Evolutionary conservation across 208 protist genomes (phyloP).

Genomic region (Leishmania tarentolae): DNA sequence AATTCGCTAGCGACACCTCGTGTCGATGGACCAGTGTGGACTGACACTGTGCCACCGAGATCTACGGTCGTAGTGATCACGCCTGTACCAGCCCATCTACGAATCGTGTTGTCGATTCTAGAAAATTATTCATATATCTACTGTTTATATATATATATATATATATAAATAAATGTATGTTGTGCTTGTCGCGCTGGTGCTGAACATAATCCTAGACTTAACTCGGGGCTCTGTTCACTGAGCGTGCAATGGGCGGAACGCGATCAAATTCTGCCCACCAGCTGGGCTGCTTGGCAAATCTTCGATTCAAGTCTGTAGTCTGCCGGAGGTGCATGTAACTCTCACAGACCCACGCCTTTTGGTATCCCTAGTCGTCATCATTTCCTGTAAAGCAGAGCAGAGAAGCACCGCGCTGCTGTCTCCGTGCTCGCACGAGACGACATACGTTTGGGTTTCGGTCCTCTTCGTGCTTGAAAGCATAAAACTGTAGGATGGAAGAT

Average conservation of each 20-base stretch:
- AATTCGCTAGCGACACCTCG: not conserved
- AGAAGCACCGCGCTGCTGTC: not conserved
- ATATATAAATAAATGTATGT: not conserved
- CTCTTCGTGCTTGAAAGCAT: not conserved
- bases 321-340: not conserved
- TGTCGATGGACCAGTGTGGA: not conserved
- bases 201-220: not conserved
- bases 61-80: not conserved
- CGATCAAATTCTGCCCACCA: too few species aligned
- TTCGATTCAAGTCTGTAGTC: not conserved
- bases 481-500: not conserved
- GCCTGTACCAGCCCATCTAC: not conserved
- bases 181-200: not conserved
- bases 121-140: not conserved
- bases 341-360: too few species aligned
- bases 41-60: not conserved
- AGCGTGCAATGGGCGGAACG: not conserved
- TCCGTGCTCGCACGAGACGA: not conserved
- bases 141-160: not conserved
- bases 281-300: not conserved
- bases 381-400: not conserved
- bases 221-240: too few species aligned
- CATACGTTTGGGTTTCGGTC: not conserved
- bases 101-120: not conserved
- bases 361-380: too few species aligned